Percentiles rank a stretch among this genome's conserved stretches.
phyloP scores from a whole-genome alignment of 2,329 filamentous ascomycete genomes.

The Xylariaceae sp. region DNA sequence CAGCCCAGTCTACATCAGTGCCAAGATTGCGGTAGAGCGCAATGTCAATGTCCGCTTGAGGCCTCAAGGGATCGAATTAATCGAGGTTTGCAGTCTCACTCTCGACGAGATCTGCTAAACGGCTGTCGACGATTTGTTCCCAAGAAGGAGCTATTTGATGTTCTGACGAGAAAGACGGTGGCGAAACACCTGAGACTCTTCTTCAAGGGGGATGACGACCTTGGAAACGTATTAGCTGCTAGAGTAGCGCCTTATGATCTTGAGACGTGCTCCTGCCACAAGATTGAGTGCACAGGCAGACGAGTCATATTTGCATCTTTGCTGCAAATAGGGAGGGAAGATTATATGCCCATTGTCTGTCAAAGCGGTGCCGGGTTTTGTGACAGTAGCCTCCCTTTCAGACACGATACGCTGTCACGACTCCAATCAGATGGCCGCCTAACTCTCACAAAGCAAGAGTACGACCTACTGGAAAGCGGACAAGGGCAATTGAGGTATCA shows the following conservation, averaged over 20 bases:
- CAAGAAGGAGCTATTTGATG: background rate
- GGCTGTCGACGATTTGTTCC: slow-evolving; percentile 8
- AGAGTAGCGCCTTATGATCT: background rate
- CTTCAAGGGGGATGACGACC: background rate
- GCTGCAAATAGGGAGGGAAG: slow-evolving; percentile 8
- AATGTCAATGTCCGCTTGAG: slow-evolving; percentile 1
- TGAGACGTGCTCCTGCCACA: slow-evolving; percentile 1
- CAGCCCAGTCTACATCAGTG: too few species aligned
- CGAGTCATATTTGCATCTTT: slow-evolving; percentile 13
- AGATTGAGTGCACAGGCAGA: slow-evolving; percentile 8
- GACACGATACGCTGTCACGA: background rate
- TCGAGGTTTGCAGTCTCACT: background rate
- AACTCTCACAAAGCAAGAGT: slow-evolving; percentile 4
- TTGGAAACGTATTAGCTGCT: background rate
- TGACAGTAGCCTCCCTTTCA: background rate
- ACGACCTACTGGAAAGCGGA: slow-evolving; percentile 5
- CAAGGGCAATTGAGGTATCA: slow-evolving; percentile 7
- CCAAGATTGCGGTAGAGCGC: too few species aligned
- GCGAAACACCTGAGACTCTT: slow-evolving; percentile 2
- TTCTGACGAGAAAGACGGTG: slow-evolving; percentile 1
- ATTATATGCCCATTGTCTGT: background rate
- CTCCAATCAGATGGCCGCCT: background rate
- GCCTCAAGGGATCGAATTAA: slow-evolving; percentile 7
- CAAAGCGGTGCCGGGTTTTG: background rate
- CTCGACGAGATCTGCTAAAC: slow-evolving; percentile 2